Base-by-base conservation (phyloP, 2,329 filamentous ascomycete species). In the Emericellopsis cladophorae region DNA sequence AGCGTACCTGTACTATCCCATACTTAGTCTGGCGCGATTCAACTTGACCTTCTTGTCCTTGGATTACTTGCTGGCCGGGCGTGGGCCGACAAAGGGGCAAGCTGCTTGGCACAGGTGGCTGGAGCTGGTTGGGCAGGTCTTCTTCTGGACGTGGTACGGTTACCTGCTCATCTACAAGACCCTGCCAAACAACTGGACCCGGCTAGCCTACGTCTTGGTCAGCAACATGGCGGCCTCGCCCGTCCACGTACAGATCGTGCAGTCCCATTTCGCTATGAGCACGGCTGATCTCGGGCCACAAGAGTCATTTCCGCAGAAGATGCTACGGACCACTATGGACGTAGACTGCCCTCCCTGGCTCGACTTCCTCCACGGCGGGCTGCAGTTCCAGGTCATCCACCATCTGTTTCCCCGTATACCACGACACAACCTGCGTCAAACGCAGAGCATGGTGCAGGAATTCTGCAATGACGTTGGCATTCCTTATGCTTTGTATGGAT, bases 261-360 rank as follows among this genome's bases (percentile, higher is more conserved):
- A 84, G 8, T 79, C 74, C 1, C 81, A 85, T 59, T 84, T 80
- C 66, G 80, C 75, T 44, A 85, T 84, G 79, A 41, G 38, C 41
- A 45, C 44, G 36, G 32, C 40, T 6, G 86, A 95, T 51, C 69
- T 95, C 11, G 89, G 89, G 0, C 78, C 83, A 2, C 70, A 80
- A 40, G 88, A 95, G 57, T 92, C 84, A 0, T 95, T 95, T 58
- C 79, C 88, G 1, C 87, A 94, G 60, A 84, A 81, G 58, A 92
- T 93, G 81, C 70, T 95, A 36, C 80, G 89, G 49, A 95, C 88
- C 1, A 94, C 88, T 11, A 94, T 95, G 87, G 87, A 94, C 48
- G 79, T 94, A 18, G 86, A 92, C 55, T 94, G 87, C 54, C 85
- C 87, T 1, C 68, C 73, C 11, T 94, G 88, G 87, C 68, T 94